Base-by-base conservation (phyloP, 2,329 filamentous ascomycete genomes). In the Aureobasidium sp. region DNA sequence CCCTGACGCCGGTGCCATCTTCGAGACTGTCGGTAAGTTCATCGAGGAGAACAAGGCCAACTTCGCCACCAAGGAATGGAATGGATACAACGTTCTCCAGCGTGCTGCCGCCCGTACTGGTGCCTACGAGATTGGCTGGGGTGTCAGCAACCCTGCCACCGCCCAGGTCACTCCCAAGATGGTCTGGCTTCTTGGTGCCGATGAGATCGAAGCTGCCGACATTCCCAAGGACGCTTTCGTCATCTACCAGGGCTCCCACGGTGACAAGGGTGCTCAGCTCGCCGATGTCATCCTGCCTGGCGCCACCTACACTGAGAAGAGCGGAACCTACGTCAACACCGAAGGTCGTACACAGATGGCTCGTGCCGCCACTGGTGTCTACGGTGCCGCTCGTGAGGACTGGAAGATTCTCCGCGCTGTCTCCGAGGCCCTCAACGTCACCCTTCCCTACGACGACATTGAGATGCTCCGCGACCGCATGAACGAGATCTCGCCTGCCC, bases 341-440 rank as follows among this genome's bases (percentile, higher is more conserved):
- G 94, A 99, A 77, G 94, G 94, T 62, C 90, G 94, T 70, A 91
- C 94, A 26, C 94, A 99, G 79, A 88, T 96, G 81, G 94, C 90
- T 60, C 89, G 94, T 67, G 88, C 90, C 52, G 94, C 94, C 34
- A 95, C 92, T 41, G 89, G 89, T 50, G 82, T 96, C 67, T 90
- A 92, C 27, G 94, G 94, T 64, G 94, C 92, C 59, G 86, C 93
- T 62, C 86, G 94, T 72, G 93, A 94, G 66, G 94, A 99, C 79
- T 99, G 94, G 94, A 99, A 97, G 85, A 97, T 99, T 71, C 87
- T 99, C 69, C 90, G 94, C 67, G 94, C 94, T 20, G 86, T 84
- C 62, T 94, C 89, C 72, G 94, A 97, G 78, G 97, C 96, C 79
- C 82, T 99, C 17, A 90, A 89, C 64, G 86, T 82, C 32, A 88